Evolutionary conservation across 148 eudicot species (phyloP).

Genomic region (Silene latifolia): DNA sequence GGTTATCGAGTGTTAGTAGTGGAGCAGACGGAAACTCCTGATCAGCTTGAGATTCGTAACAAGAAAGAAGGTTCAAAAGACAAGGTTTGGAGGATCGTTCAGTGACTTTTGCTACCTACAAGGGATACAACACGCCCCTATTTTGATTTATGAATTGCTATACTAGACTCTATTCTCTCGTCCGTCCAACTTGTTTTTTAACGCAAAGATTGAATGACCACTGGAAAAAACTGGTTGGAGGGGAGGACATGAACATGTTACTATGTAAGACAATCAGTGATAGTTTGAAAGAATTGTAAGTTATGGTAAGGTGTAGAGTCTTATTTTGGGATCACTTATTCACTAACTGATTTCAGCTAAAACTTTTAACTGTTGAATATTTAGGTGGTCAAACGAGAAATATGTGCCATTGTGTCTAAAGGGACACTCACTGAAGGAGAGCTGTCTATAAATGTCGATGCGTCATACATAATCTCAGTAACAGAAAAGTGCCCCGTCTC

Average conservation of each 20-base stretch:
- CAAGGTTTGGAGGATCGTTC: constrained; percentile 49
- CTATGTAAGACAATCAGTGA: background rate
- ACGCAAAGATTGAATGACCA: background rate
- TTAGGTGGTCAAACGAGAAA: constrained; percentile 92
- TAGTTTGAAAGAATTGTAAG: background rate
- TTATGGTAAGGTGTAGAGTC: background rate
- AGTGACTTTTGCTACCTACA: background rate
- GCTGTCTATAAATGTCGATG: constrained; percentile 72
- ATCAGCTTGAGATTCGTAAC: constrained; percentile 86
- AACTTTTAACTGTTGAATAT: background rate
- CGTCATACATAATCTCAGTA: constrained; percentile 81
- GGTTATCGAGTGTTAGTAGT: constrained; percentile 96
- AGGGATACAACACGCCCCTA: background rate
- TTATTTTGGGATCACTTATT: too few relatives aligned
- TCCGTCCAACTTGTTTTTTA: background rate
- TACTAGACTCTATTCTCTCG: background rate
- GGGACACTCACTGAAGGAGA: constrained; percentile 97
- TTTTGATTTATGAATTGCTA: background rate
- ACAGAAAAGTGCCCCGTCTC: constrained; percentile 51
- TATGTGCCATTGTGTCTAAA: constrained; percentile 93
- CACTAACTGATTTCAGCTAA: constrained; percentile 1
- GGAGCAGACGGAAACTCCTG: constrained; percentile 98
- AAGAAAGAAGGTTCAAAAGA: constrained; percentile 83
- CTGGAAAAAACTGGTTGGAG: background rate
- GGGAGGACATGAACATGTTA: background rate